Base-by-base conservation (phyloP, 805 yeast species). In the Pichia kluyveri region DNA sequence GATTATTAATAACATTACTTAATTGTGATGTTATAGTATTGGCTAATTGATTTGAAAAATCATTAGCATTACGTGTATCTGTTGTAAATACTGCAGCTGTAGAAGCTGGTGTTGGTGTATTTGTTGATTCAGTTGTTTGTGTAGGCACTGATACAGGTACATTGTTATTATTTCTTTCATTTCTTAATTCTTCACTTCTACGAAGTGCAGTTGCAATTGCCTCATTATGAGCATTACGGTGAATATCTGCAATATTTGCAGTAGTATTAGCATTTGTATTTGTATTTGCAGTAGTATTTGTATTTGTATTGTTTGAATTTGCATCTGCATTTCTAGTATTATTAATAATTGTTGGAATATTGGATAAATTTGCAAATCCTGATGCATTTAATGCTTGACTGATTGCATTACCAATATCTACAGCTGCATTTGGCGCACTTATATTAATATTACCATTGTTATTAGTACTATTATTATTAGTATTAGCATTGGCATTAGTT, bases 21-120 rank as follows among this genome's bases (percentile, higher is more conserved):
- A 49, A 36, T 38, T 46, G 53, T 17, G 47, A 23, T 5, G 53
- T 51, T 23, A 50, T 40, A 8, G 45, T 44, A 34, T 28, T 40
- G 2, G 54, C 51, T 26, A 52, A 34, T 17, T 49, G 43, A 19
- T 50, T 37, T 3, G 54, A 51, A 41, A 50, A 42, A 41, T 44
- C 47, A 27, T 18, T 23, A 2, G 43, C 50, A 2, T 40, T 12
- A 8, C 19, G 6, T 10, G 40, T 8, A 17, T 15, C 30, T 4
- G 8, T 26, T 15, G 36, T 37, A 10, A 38, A 12, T 31, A 15
- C 8, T 2, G 52, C 3, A 23, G 42, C n/a, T 15, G 44, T 8
- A 15, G 40, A 17, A 3, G 38, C 3, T 7, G 10, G 14, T 5
- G 32, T 5, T 2, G 32, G 14, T 30, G 26, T 23, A 23, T 1